Evolutionary conservation across 345 rosid species (phyloP).

Genomic region (Gossypium australe): DNA sequence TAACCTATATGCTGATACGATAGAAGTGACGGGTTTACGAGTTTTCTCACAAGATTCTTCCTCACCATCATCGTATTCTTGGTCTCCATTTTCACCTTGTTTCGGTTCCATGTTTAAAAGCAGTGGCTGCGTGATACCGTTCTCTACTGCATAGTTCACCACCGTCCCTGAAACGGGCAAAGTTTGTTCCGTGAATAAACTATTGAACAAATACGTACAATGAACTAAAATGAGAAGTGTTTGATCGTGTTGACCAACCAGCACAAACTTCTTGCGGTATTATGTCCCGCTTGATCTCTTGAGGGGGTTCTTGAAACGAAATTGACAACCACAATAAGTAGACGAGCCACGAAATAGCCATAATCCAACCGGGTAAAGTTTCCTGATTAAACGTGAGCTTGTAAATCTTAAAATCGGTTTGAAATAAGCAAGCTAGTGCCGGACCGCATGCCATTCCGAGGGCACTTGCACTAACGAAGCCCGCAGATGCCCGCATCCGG

Average conservation of each 20-base stretch:
- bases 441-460: slow-evolving; percentile 95
- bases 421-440: slow-evolving; percentile 75
- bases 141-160: slow-evolving; percentile 43
- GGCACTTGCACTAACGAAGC: slow-evolving; percentile 89
- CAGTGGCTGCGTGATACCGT: slow-evolving; percentile 43
- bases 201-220: not conserved
- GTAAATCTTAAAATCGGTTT: slow-evolving; percentile 55
- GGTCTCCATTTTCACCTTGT: slow-evolving; percentile 37
- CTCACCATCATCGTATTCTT: slow-evolving; percentile 41
- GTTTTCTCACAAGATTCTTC: slow-evolving; percentile 39
- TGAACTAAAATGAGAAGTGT: not conserved
- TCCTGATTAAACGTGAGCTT: slow-evolving; percentile 57
- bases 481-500: slow-evolving; percentile 78
- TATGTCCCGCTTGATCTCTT: slow-evolving; percentile 26
- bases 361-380: slow-evolving; percentile 79
- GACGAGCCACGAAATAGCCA: slow-evolving; percentile 64
- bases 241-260: slow-evolving; percentile 27
- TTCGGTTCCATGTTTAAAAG: slow-evolving; percentile 31
- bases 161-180: slow-evolving; percentile 26
- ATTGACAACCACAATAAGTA: slow-evolving; percentile 55
- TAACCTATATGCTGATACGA: slow-evolving; percentile 57
- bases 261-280: slow-evolving; percentile 28
- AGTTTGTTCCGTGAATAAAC: not conserved
- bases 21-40: slow-evolving; percentile 49
- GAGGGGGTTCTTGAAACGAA: slow-evolving; percentile 58